These are phyloP conservation scores for Paracamarosporium sp. DNA, from an alignment of 2,329 filamentous ascomycete genomes.

Conservation along the genomic window DNA sequence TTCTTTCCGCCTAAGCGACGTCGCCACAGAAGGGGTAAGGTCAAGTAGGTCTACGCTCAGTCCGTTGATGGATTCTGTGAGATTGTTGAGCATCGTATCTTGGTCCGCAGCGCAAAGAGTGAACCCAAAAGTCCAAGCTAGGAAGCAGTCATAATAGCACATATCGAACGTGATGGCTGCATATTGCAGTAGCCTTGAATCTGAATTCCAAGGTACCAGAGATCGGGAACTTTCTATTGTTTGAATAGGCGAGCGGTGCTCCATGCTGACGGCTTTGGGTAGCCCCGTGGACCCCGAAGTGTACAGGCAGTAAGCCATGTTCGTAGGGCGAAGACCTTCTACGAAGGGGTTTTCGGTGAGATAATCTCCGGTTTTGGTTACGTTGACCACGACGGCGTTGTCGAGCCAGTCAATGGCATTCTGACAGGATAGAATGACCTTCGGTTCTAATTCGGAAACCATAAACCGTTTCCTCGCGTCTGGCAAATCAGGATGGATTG, in stretches of 20 bases:
- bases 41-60: slow-evolving; percentile 49
- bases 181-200: slow-evolving; percentile 51
- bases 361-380: slow-evolving; percentile 14
- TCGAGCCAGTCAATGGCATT: slow-evolving; percentile 17
- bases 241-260: slow-evolving; percentile 50
- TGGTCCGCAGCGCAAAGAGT: slow-evolving; percentile 51
- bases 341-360: slow-evolving; percentile 32
- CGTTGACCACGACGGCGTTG: slow-evolving; percentile 18
- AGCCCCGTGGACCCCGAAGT: slow-evolving; percentile 53
- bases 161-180: slow-evolving; percentile 54
- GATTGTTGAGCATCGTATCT: slow-evolving; percentile 46
- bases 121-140: slow-evolving; percentile 54
- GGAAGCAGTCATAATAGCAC: slow-evolving; percentile 57
- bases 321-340: slow-evolving; percentile 27
- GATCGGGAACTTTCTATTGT: slow-evolving; percentile 48
- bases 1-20: slow-evolving; percentile 37
- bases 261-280: slow-evolving; percentile 53
- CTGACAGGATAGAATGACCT: slow-evolving; percentile 30
- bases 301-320: slow-evolving; percentile 52
- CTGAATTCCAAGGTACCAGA: slow-evolving; percentile 47
- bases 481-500: slow-evolving; percentile 45
- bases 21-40: slow-evolving; percentile 52
- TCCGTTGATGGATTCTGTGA: slow-evolving; percentile 42
- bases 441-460: slow-evolving; percentile 41
- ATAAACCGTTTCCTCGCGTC: slow-evolving; percentile 43